Percentiles rank a stretch among this genome's conserved stretches.
Conservation (phyloP, 139 green algal genomes). For the Picochlorum sp. region DNA sequence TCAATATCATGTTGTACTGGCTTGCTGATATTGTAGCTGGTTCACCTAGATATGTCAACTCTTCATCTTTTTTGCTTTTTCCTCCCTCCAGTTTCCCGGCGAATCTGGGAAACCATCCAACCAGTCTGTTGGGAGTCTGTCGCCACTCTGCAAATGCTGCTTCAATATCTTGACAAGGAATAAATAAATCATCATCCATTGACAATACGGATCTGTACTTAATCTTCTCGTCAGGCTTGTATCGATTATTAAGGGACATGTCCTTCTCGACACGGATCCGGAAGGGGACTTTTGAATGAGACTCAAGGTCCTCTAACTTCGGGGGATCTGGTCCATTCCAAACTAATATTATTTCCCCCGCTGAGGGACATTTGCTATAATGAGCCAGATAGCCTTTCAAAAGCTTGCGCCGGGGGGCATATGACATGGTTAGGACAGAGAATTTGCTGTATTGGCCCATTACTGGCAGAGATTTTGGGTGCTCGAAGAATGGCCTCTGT, state of each 20-base stretch:
- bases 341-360: constrained; percentile 6
- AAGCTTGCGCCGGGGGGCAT: constrained; percentile 18
- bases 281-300: constrained; percentile 13
- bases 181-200: constrained; percentile 32
- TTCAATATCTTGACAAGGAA: constrained; percentile 32
- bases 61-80: not conserved
- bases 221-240: constrained; percentile 21
- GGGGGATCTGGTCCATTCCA: not conserved
- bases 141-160: constrained; percentile 19
- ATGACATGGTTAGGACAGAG: constrained; percentile 34
- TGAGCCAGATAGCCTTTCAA: constrained; percentile 29
- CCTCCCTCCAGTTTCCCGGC: constrained; percentile 3
- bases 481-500: not conserved
- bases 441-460: constrained; percentile 26
- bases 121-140: constrained; percentile 2
- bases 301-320: not conserved
- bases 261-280: constrained; percentile 22
- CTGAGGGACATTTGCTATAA: constrained; percentile 34
- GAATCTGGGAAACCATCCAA: constrained; percentile 27
- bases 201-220: constrained; percentile 20
- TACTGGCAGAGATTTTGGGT: constrained; percentile 1
- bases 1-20: constrained; percentile 33
- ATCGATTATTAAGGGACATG: constrained; percentile 45
- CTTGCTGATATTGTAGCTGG: constrained; percentile 5
- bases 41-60: constrained; percentile 14